Evolutionary conservation across 306 rosid species (phyloP).

Genomic region (Vachellia pachyceras): DNA sequence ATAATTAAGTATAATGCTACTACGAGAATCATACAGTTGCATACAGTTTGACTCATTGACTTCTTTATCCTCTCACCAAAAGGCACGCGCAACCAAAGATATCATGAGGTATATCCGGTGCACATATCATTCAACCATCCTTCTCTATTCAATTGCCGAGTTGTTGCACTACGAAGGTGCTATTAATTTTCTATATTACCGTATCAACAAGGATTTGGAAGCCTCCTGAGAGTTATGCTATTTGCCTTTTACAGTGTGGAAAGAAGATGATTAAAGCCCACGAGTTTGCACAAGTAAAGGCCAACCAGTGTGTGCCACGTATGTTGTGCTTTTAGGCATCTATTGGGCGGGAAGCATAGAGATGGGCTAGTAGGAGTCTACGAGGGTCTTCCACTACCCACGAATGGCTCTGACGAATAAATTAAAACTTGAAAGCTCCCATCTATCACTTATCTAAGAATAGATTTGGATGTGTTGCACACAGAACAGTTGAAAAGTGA

Average conservation of each 20-base stretch:
- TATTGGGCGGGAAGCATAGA: background rate
- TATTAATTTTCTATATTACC: background rate
- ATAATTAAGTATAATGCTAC: background rate
- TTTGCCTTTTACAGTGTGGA: background rate
- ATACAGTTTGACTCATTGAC: conserved; percentile 19
- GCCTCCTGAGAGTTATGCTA: background rate
- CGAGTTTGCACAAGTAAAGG: conserved; percentile 8
- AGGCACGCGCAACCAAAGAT: conserved; percentile 17
- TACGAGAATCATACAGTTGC: background rate
- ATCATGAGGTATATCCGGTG: background rate
- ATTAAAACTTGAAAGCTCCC: background rate
- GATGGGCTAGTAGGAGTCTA: background rate
- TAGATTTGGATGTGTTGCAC: background rate
- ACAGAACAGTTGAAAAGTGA: background rate
- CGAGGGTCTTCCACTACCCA: background rate
- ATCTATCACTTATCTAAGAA: background rate
- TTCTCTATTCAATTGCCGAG: background rate
- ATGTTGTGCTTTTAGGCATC: background rate
- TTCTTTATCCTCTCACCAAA: background rate
- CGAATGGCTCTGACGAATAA: background rate
- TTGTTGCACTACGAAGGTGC: background rate
- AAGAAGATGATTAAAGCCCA: background rate
- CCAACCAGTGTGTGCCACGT: background rate
- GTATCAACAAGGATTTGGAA: background rate
- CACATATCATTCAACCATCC: background rate